Evolutionary conservation across 202 grass and related monocot genomes (phyloP).

Genomic region (Dendrocalamus latiflorus): DNA sequence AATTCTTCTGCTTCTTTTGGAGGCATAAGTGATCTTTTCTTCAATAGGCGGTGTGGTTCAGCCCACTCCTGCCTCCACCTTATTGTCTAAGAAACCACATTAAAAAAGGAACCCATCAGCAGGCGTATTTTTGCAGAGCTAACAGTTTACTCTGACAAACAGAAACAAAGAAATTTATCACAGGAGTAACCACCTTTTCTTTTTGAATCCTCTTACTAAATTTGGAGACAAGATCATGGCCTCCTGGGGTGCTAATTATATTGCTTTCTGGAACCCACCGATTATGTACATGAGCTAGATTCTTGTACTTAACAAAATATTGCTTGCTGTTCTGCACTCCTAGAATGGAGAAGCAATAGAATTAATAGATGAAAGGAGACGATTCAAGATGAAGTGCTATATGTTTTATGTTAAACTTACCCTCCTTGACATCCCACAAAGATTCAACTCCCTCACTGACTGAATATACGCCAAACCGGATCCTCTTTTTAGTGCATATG

Average conservation of each 20-base stretch:
- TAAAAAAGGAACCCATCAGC: constrained; percentile 30
- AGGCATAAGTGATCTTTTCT: constrained; percentile 63
- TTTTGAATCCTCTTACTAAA: constrained; percentile 62
- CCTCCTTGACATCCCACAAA: no score
- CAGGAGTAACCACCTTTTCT: constrained; percentile 51
- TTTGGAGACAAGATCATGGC: constrained; percentile 56
- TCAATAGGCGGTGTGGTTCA: constrained; percentile 67
- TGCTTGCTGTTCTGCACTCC: constrained; percentile 46
- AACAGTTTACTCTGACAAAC: not conserved
- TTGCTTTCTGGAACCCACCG: constrained; percentile 64
- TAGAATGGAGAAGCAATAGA: constrained; percentile 31
- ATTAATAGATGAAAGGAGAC: constrained; percentile 6
- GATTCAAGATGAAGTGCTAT: not conserved
- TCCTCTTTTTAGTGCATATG: constrained; percentile 58
- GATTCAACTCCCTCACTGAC: constrained; percentile 67
- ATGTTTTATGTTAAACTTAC: constrained; percentile 33
- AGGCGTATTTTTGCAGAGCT: constrained; percentile 29
- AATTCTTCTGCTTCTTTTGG: constrained; percentile 50
- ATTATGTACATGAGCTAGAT: constrained; percentile 85
- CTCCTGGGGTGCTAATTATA: constrained; percentile 49
- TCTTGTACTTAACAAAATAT: constrained; percentile 89
- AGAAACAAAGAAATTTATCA: constrained; percentile 2
- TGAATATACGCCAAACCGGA: constrained; percentile 62
- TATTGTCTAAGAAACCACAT: constrained; percentile 44
- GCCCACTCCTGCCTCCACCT: constrained; percentile 91